Conservation (phyloP, 73 alveolate species). For the Paramecium tetraurelia region DNA sequence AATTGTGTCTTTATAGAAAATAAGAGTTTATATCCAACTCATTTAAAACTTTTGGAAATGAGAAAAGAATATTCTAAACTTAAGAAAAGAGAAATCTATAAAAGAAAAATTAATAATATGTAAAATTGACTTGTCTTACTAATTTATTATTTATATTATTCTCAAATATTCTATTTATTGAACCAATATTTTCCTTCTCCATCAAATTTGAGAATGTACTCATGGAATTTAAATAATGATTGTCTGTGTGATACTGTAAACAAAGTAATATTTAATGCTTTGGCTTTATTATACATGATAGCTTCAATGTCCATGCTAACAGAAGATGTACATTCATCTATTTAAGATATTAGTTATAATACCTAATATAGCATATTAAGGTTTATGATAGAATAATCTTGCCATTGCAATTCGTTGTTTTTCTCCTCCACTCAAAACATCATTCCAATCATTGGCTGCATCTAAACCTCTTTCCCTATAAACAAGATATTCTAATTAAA, state of each 20-base stretch:
- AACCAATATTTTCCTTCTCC: conserved; percentile 72
- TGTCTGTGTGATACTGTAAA: conserved; percentile 74
- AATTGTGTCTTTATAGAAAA: too few species aligned
- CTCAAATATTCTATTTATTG: not conserved
- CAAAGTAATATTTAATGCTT: conserved; percentile 63
- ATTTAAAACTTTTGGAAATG: too few species aligned
- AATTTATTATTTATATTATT: not conserved
- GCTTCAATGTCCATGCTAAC: conserved; percentile 73
- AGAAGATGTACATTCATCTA: conserved; percentile 71
- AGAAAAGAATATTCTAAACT: too few species aligned
- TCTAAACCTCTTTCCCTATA: conserved; percentile 66
- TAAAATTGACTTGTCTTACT: not conserved
- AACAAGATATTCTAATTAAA: conserved; percentile 46
- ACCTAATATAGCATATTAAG: conserved; percentile 65
- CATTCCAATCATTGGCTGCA: conserved; percentile 70
- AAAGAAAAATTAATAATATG: too few species aligned
- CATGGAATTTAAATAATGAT: conserved; percentile 66
- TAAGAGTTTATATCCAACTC: too few species aligned
- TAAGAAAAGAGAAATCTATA: too few species aligned
- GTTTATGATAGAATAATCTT: conserved; percentile 73
- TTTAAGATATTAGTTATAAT: not conserved
- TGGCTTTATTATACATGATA: conserved; percentile 60
- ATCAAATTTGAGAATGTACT: conserved; percentile 64
- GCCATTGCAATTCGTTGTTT: conserved; percentile 77
- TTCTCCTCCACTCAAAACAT: conserved; percentile 74